Evolutionary conservation across 1,284 basidiomycete species (phyloP), one percentile per base, ranked within the genome.

Genomic region (Xerocomus nothofagi): DNA sequence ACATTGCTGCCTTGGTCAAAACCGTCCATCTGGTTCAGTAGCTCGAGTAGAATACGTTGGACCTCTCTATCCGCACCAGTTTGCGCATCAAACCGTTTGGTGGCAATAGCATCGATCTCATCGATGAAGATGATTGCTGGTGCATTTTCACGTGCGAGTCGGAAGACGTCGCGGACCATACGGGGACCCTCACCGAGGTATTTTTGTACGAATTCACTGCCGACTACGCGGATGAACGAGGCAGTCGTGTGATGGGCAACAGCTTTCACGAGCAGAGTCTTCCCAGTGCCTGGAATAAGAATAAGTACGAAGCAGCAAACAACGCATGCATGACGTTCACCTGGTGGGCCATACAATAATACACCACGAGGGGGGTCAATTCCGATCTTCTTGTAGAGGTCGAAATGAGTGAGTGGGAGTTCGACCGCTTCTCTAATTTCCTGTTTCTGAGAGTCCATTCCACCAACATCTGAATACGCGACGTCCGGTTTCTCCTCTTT

Each of bases 51-150:
- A 66, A 99, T 99, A 73, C 97, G 93, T 71, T 99, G 97, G 17
- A 99, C 97, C 74, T 99, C 97, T 60, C 97, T 82, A 73, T 99
- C 97, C 12, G 97, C 97, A 65, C 97, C 97, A 1, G 97, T 99
- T 71, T 99, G 97, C 4, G 97, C 97, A 65, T 99, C 97, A 75
- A 99, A 99, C 69, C 97, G 94, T 73, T 99, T 99, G 33, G 97
- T 99, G 4, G 97, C 97, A 67, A 99, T 99, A 18, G 97, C 97
- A 65, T 99, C 97, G 56, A 99, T 95, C 69, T 99, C 96, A 68
- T 98, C 96, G 67, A 99, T 99, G 73, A 99, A 99, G 72, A 99
- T 99, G 69, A 99, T 99, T 38, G 93, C 87, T 1, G 97, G 97
- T 0, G 96, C 82, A 65, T 99, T 99, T 72, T 99, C 97, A 58